These are phyloP conservation scores for Penicillium manginii DNA, from an alignment of 495 filamentous ascomycete genomes.

Conservation along the genomic window DNA sequence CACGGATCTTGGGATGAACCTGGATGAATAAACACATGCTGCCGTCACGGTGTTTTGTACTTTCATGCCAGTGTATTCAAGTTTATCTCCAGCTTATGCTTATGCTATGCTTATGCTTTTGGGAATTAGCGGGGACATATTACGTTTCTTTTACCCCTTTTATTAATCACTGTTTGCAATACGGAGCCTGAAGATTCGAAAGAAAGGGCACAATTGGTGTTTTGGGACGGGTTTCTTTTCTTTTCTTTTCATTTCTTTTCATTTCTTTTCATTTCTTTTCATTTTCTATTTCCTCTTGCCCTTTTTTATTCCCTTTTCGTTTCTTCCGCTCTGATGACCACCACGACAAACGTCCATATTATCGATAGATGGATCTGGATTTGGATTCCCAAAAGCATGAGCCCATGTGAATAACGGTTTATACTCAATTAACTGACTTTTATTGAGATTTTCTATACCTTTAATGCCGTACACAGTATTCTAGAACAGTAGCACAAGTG, in stretches of 20 bases:
- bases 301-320: not conserved
- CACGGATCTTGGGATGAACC: conserved; percentile 35
- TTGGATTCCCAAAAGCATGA: conserved; percentile 1
- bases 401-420: conserved; percentile 2
- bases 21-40: conserved; percentile 22
- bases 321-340: not conserved
- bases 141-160: conserved; percentile 16
- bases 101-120: conserved; percentile 8
- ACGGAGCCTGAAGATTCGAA: not conserved
- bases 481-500: no score
- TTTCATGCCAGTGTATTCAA: no score
- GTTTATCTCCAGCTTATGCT: conserved; percentile 11
- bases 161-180: conserved; percentile 9
- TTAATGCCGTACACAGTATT: no score
- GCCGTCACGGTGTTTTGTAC: not conserved
- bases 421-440: not conserved
- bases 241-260: not conserved
- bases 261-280: not conserved
- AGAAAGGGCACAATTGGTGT: not conserved
- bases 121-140: conserved; percentile 5
- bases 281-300: not conserved
- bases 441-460: no score
- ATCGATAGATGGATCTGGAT: conserved; percentile 1
- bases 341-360: not conserved
- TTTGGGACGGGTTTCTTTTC: not conserved